Percentiles rank a stretch among this genome's conserved stretches.
Conservation (phyloP, 2,329 filamentous ascomycete genomes). For the Calonectria ilicicola region DNA sequence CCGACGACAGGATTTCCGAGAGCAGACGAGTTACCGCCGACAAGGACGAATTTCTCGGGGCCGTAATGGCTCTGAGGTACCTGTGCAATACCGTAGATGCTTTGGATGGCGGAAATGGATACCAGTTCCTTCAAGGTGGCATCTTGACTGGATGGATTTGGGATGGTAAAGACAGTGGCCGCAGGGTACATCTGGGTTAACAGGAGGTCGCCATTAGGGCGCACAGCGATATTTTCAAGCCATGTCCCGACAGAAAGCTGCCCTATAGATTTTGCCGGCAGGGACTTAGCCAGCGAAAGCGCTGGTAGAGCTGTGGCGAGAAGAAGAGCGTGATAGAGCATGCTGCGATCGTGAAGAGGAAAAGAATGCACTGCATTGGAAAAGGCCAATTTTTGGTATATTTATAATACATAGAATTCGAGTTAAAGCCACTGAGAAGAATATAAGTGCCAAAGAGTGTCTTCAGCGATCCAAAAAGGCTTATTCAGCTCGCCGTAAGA, state of each 20-base stretch:
- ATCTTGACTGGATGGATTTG: slow-evolving; percentile 6
- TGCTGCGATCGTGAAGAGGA: not conserved
- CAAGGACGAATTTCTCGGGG: slow-evolving; percentile 28
- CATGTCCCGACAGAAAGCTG: slow-evolving; percentile 29
- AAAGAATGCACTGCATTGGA: not conserved
- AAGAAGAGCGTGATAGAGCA: slow-evolving; percentile 19
- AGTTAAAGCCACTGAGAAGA: too few species aligned
- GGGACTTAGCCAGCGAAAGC: slow-evolving; percentile 18
- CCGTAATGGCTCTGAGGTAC: not conserved
- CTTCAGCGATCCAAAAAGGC: too few species aligned
- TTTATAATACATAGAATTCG: not conserved
- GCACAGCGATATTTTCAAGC: slow-evolving; percentile 36
- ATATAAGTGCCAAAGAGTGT: not conserved
- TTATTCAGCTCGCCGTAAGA: not conserved
- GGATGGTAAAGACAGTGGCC: slow-evolving; percentile 30
- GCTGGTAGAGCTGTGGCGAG: not conserved
- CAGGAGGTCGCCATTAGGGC: slow-evolving; percentile 32
- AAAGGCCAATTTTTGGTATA: not conserved
- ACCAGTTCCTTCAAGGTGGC: slow-evolving; percentile 27
- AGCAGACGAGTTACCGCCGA: slow-evolving; percentile 32
- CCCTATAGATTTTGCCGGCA: slow-evolving; percentile 19
- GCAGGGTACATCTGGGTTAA: slow-evolving; percentile 27
- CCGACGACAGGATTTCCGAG: slow-evolving; percentile 18
- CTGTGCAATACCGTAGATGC: slow-evolving; percentile 29
- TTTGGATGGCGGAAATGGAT: slow-evolving; percentile 30